phyloP scores from a whole-genome alignment of 192 early-diverging fungal genomes.

The Dimargaris xerosporica region DNA sequence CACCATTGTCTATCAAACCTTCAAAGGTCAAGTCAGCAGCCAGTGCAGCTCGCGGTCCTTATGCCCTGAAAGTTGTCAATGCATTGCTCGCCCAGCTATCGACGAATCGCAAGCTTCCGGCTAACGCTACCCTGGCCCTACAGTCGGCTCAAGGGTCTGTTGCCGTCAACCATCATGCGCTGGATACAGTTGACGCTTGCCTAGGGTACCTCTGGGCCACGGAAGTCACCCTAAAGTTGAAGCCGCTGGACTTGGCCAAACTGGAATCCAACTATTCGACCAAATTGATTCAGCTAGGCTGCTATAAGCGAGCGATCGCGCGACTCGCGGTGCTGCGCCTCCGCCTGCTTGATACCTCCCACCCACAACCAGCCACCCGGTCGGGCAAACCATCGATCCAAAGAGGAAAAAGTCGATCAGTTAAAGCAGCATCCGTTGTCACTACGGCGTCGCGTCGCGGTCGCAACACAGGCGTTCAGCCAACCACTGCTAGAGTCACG shows the following conservation, averaged over 20 bases:
- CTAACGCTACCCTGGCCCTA: background rate
- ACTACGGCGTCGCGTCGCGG: background rate
- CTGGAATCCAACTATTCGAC: background rate
- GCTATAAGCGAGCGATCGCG: background rate
- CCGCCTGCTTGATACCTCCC: background rate
- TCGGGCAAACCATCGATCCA: background rate
- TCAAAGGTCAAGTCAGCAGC: too few relatives aligned
- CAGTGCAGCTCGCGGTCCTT: background rate
- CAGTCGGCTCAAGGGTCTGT: background rate
- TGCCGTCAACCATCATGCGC: background rate
- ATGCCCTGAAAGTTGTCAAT: slow-evolving; percentile 1
- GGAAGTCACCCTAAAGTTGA: background rate
- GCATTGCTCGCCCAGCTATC: background rate
- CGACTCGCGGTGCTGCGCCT: background rate
- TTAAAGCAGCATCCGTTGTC: too few relatives aligned
- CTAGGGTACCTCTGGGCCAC: background rate
- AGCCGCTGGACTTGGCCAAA: slow-evolving; percentile 2
- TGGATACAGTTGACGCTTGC: background rate
- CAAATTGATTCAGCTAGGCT: background rate
- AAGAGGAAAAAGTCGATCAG: too few relatives aligned
- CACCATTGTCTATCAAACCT: too few relatives aligned
- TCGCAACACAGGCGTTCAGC: background rate
- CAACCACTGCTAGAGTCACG: background rate
- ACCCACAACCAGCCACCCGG: background rate
- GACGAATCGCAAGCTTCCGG: background rate